Conservation (phyloP, 1,139 yeast species). For the Zygosaccharomyces pseudobailii region DNA sequence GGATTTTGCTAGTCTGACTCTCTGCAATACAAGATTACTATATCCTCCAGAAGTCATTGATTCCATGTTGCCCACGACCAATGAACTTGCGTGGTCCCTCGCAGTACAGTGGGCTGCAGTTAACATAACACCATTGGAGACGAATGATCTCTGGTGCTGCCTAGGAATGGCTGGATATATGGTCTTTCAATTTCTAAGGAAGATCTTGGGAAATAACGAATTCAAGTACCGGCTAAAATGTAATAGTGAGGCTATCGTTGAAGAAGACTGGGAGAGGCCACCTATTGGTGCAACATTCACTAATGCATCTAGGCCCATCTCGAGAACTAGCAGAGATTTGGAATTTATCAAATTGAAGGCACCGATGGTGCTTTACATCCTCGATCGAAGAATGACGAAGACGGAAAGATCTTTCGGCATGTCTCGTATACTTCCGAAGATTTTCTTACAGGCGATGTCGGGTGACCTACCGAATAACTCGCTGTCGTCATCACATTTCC, state of each 20-base stretch:
- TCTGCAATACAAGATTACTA: slow-evolving; percentile 60
- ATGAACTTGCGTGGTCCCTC: slow-evolving; percentile 59
- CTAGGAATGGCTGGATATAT: slow-evolving; percentile 81
- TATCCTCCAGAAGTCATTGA: slow-evolving; percentile 77
- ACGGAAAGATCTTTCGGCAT: slow-evolving; percentile 93
- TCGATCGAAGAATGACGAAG: slow-evolving; percentile 91
- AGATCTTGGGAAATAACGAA: slow-evolving; percentile 79
- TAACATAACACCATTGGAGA: slow-evolving; percentile 74
- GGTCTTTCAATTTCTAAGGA: slow-evolving; percentile 66
- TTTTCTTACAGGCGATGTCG: slow-evolving; percentile 91
- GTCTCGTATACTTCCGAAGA: slow-evolving; percentile 84
- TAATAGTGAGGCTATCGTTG: slow-evolving; percentile 61
- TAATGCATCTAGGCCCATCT: slow-evolving; percentile 60
- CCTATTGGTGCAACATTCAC: slow-evolving; percentile 71
- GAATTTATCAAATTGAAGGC: slow-evolving; percentile 70
- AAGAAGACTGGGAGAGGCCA: slow-evolving; percentile 71
- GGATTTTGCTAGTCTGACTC: slow-evolving; percentile 73
- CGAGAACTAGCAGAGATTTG: slow-evolving; percentile 40
- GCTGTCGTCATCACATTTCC: slow-evolving; percentile 78
- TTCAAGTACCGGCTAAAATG: slow-evolving; percentile 65
- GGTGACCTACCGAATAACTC: slow-evolving; percentile 83
- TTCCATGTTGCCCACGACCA: slow-evolving; percentile 70
- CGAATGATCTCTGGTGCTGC: slow-evolving; percentile 89
- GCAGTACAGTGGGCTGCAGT: slow-evolving; percentile 95
- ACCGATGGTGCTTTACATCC: slow-evolving; percentile 76